These are phyloP conservation scores for Clonostachys rhizophaga DNA, from an alignment of 2,329 filamentous ascomycete species.

Conservation along the genomic window DNA sequence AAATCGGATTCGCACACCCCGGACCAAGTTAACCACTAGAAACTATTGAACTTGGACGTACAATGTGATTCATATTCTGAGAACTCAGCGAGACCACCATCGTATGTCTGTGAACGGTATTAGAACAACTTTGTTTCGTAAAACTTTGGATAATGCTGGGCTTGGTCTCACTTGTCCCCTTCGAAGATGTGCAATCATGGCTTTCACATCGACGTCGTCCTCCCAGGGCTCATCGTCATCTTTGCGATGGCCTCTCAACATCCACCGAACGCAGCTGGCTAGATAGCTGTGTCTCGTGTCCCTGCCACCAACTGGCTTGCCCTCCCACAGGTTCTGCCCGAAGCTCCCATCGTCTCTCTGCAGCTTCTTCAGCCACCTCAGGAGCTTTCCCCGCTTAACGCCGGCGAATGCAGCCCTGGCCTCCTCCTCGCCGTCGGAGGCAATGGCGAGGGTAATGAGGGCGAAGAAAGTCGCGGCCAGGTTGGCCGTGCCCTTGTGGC, in stretches of 20 bases:
- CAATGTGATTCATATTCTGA: constrained; percentile 80
- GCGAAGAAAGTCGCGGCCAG: constrained; percentile 89
- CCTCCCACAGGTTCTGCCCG: constrained; percentile 68
- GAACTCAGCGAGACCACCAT: constrained; percentile 78
- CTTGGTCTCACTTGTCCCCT: constrained; percentile 43
- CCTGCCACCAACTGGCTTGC: constrained; percentile 65
- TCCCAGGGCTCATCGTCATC: constrained; percentile 48
- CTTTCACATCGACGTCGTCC: constrained; percentile 70
- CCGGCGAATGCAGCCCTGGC: constrained; percentile 46
- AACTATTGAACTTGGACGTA: constrained; percentile 26
- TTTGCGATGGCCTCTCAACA: constrained; percentile 60
- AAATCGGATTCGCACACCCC: no score
- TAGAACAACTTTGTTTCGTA: no score
- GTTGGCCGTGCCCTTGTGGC: constrained; percentile 53
- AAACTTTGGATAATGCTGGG: background rate
- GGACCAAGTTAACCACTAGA: no score
- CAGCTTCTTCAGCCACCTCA: constrained; percentile 70
- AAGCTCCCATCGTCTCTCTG: constrained; percentile 88
- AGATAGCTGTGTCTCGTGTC: constrained; percentile 90
- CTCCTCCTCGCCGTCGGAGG: constrained; percentile 31
- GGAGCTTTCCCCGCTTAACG: constrained; percentile 62
- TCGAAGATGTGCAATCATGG: constrained; percentile 66
- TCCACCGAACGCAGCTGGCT: constrained; percentile 76
- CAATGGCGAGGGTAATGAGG: constrained; percentile 62
- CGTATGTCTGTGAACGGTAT: constrained; percentile 59